These are phyloP conservation scores for Plenodomus tracheiphilus DNA, from an alignment of 2,329 filamentous ascomycete genomes.

Conservation along the genomic window DNA sequence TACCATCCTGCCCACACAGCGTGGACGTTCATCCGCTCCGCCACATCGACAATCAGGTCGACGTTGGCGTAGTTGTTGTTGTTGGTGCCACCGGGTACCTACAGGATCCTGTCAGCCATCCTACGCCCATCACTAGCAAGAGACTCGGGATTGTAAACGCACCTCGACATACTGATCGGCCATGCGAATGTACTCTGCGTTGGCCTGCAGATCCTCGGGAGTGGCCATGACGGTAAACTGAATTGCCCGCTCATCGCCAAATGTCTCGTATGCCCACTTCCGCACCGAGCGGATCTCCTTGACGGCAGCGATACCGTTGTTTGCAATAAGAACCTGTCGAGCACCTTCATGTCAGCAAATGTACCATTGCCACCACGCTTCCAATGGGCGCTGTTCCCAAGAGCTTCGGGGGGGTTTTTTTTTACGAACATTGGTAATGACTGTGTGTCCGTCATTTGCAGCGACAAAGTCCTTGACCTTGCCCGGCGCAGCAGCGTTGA, in stretches of 20 bases:
- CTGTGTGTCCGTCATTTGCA: conserved; percentile 87
- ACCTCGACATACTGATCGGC: conserved; percentile 97
- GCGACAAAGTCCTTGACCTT: conserved; percentile 97
- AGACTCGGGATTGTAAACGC: conserved; percentile 23
- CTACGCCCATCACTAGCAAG: background rate
- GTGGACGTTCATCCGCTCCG: conserved; percentile 97
- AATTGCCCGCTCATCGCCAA: conserved; percentile 96
- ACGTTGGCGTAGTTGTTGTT: conserved; percentile 99
- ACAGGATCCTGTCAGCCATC: conserved; percentile 25
- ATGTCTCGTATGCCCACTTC: conserved; percentile 99
- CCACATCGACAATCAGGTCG: conserved; percentile 97
- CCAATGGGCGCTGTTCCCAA: background rate
- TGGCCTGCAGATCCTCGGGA: conserved; percentile 93
- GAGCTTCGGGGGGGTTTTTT: background rate
- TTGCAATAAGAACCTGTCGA: conserved; percentile 88
- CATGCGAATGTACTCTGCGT: conserved; percentile 99
- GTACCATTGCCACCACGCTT: background rate
- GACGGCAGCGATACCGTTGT: conserved; percentile 99
- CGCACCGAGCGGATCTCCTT: conserved; percentile 99
- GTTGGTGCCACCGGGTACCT: conserved; percentile 95
- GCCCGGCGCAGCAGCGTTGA: conserved; percentile 79
- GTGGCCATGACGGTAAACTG: conserved; percentile 99
- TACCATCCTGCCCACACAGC: conserved; percentile 99
- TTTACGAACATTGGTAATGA: conserved; percentile 88
- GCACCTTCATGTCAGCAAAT: conserved; percentile 23